These are phyloP conservation scores for Phaffomyces thermotolerans DNA, from an alignment of 805 yeast species.

Conservation along the genomic window DNA sequence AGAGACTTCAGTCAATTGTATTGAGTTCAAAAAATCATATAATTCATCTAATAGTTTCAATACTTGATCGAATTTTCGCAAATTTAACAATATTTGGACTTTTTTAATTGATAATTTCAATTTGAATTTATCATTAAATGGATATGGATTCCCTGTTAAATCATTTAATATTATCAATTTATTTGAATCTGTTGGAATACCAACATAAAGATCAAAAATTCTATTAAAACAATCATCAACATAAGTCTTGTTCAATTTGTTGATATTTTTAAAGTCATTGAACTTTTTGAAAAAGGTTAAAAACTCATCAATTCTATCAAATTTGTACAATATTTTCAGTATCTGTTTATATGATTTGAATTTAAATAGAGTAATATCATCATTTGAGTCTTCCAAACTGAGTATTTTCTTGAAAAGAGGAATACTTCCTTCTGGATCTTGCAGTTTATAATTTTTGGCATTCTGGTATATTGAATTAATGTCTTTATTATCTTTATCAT, in stretches of 20 bases:
- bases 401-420: constrained; percentile 13
- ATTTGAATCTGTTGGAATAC: constrained; percentile 8
- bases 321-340: constrained; percentile 18
- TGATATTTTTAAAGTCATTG: constrained; percentile 8
- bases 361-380: constrained; percentile 12
- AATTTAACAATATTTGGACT: constrained; percentile 30
- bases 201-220: constrained; percentile 30
- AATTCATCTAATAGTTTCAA: constrained; percentile 28
- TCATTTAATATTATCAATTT: constrained; percentile 26
- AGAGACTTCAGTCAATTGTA: constrained; percentile 36
- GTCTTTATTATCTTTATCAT: constrained; percentile 6
- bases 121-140: constrained; percentile 34
- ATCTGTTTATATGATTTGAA: constrained; percentile 22
- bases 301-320: constrained; percentile 12
- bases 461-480: constrained; percentile 16
- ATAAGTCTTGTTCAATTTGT: constrained; percentile 20
- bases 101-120: constrained; percentile 41
- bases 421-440: constrained; percentile 18
- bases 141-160: constrained; percentile 19
- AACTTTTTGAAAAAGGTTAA: constrained; percentile 3
- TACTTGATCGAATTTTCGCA: constrained; percentile 28
- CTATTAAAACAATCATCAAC: constrained; percentile 31
- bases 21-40: constrained; percentile 28
- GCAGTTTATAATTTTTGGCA: constrained; percentile 20
- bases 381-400: constrained; percentile 30